phyloP scores from a whole-genome alignment of 441 rosid species.

The Euphorbia corollata region DNA sequence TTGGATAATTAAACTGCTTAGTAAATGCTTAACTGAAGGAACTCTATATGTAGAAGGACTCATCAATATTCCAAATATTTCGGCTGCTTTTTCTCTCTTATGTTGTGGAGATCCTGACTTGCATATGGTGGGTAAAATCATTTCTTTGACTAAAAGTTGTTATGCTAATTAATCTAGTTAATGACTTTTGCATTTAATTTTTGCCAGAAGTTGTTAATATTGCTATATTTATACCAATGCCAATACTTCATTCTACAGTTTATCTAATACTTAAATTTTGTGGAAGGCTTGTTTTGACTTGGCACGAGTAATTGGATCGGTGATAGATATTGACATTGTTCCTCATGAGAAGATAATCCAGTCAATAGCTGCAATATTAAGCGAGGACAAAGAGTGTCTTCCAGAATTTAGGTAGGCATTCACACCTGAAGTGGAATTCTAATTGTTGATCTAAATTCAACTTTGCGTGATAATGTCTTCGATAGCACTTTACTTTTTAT shows the following conservation, averaged over 20 bases:
- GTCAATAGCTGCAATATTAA: conserved; percentile 66
- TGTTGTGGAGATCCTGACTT: conserved; percentile 75
- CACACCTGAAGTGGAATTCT: conserved; percentile 4
- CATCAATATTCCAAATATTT: conserved; percentile 53
- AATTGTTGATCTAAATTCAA: not conserved
- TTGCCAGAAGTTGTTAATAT: conserved; percentile 14
- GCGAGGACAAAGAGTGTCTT: conserved; percentile 62
- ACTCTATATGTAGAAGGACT: conserved; percentile 87
- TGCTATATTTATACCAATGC: conserved; percentile 20
- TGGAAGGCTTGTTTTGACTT: conserved; percentile 96
- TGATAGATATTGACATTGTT: conserved; percentile 53
- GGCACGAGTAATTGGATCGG: conserved; percentile 63
- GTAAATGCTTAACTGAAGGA: conserved; percentile 87
- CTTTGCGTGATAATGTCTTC: not conserved
- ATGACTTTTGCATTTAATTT: conserved; percentile 20
- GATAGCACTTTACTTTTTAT: not conserved
- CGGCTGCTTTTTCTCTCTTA: conserved; percentile 66
- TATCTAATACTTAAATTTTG: conserved; percentile 46
- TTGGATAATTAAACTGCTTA: conserved; percentile 72
- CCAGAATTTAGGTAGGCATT: conserved; percentile 65
- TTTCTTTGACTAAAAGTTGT: conserved; percentile 20
- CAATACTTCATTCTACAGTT: conserved; percentile 23
- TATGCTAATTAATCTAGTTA: conserved; percentile 17
- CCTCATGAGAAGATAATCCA: conserved; percentile 66
- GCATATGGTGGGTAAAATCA: conserved; percentile 69